These are phyloP conservation scores for Aspergillus melleus DNA, from an alignment of 2,329 filamentous ascomycete species.

Conservation along the genomic window DNA sequence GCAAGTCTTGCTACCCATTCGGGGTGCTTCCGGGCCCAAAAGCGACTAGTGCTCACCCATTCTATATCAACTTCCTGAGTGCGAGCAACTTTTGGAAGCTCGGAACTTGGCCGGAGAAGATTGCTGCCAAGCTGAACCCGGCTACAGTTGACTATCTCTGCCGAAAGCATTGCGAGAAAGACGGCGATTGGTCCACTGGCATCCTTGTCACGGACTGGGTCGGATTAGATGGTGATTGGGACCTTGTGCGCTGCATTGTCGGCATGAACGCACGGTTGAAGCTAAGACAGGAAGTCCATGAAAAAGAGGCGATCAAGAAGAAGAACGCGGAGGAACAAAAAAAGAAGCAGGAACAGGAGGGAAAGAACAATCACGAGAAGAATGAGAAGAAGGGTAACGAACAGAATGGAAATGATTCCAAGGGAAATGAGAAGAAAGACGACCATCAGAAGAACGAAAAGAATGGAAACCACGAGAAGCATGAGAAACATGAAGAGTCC, in stretches of 20 bases:
- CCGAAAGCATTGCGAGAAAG: conserved; percentile 49
- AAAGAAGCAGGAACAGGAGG: not conserved
- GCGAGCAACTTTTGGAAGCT: conserved; percentile 94
- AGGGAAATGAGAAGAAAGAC: not conserved
- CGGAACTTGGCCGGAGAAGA: conserved; percentile 88
- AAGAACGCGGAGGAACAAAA: too few species aligned
- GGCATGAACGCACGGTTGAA: conserved; percentile 77
- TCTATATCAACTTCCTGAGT: conserved; percentile 88
- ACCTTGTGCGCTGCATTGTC: conserved; percentile 80
- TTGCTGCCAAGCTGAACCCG: conserved; percentile 85
- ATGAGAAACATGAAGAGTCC: not conserved
- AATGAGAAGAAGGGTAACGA: not conserved
- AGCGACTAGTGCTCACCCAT: conserved; percentile 56
- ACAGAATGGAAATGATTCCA: not conserved
- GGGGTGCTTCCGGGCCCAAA: conserved; percentile 37
- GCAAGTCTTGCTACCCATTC: conserved; percentile 48
- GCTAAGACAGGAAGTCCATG: conserved; percentile 28
- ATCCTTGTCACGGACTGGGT: conserved; percentile 95
- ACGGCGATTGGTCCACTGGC: conserved; percentile 74
- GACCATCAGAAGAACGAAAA: not conserved
- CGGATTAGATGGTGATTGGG: conserved; percentile 83
- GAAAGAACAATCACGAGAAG: not conserved
- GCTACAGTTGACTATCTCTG: conserved; percentile 63
- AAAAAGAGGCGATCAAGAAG: not conserved
- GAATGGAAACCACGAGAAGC: not conserved